Base-by-base conservation (phyloP, 495 filamentous ascomycete species). In the Pyronema domesticum region DNA sequence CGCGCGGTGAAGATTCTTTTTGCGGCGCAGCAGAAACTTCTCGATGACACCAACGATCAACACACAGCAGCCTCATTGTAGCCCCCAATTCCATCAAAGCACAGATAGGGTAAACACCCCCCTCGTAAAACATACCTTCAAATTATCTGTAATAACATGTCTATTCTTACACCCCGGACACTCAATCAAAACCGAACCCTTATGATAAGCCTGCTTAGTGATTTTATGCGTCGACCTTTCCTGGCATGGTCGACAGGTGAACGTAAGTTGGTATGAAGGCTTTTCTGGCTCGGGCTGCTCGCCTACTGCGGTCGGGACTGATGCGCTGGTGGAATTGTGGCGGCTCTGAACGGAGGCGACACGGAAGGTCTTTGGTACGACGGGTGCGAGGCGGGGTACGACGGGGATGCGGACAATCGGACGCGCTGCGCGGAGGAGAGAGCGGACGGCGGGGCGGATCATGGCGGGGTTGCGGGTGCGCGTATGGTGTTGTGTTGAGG, bases 171-270 rank as follows among this genome's bases (percentile, higher is more conserved):
- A 99, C 0, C 68, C 68, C 0, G 89, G 88, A 63, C 91, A 99
- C 35, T 78, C 79, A 46, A 99, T 86, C 43, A 96, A 70, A 11
- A 94, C 83, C 0, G 83, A 85, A 19, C 91, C 91, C 19, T 80
- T 70, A 66, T 95, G 87, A 66, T 95, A 99, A 11, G 85, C 91
- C 57, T 94, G 91, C 68, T 95, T 95, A 18, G 83, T 83, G 55
- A 99, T 72, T 8, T 68, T 72, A 65, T 96, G 91, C 3, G 75
- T 69, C 5, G 85, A 89, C 33, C 93, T 80, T 5, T 73, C 63
- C 8, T 66, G 67, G 72, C 91, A 99, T 18, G 86, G 86, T 53
- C 79, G 81, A 76, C 91, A 99, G 57, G 93, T 99, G 66, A 99
- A 95, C 9, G 77, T 81, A 23, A 96, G 72, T 47, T 83, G 72